phyloP scores from a whole-genome alignment of 2,329 filamentous ascomycete species.

The Domatiomyces globalis region DNA sequence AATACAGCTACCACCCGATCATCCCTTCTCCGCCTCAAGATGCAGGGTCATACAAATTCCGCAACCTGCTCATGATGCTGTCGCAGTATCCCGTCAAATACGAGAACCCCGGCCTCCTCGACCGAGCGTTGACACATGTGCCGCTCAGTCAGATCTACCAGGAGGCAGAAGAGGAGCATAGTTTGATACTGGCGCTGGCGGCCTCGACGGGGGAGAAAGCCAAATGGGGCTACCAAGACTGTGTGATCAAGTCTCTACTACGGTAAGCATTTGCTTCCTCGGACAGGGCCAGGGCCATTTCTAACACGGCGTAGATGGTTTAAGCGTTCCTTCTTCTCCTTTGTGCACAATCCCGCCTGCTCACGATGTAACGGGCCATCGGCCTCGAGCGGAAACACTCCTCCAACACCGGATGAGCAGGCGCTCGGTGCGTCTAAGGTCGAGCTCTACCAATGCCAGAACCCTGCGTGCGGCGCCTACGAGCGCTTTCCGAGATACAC shows the following conservation, averaged over 20 bases:
- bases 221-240: conserved; percentile 96
- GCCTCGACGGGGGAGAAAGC: conserved; percentile 69
- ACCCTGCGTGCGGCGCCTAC: conserved; percentile 56
- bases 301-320: conserved; percentile 57
- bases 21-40: conserved; percentile 65
- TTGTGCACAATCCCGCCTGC: conserved; percentile 91
- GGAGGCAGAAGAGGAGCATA: conserved; percentile 84
- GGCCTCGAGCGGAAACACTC: conserved; percentile 65
- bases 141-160: conserved; percentile 83
- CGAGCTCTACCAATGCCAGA: conserved; percentile 80
- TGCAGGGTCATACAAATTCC: conserved; percentile 56
- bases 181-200: conserved; percentile 75
- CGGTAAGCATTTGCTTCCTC: conserved; percentile 40
- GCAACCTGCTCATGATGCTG: conserved; percentile 69
- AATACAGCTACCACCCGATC: conserved; percentile 48
- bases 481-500: conserved; percentile 91
- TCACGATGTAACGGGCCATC: conserved; percentile 69
- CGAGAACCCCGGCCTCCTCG: conserved; percentile 86
- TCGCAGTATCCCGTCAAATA: conserved; percentile 85
- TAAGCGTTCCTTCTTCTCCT: conserved; percentile 85
- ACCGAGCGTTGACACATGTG: conserved; percentile 76
- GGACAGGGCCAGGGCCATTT: neutral
- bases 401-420: conserved; percentile 74
- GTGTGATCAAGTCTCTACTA: conserved; percentile 75
- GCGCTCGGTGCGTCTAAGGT: conserved; percentile 77